Conservation (phyloP, 768 basidiomycete genomes). For the Suillus lakei region DNA sequence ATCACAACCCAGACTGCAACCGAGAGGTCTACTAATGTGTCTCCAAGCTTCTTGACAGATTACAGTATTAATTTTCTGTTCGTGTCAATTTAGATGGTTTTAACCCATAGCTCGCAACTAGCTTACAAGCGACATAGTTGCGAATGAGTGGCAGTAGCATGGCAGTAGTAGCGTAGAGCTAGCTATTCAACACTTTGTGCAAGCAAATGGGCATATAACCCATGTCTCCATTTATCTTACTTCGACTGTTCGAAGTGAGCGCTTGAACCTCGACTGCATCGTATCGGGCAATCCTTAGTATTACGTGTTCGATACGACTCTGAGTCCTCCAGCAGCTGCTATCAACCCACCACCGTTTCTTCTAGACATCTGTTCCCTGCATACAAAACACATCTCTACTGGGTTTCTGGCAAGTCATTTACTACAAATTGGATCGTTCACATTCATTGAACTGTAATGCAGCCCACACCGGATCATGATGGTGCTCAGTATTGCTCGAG, state of each 20-base stretch:
- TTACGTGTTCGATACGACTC: neutral
- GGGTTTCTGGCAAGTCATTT: neutral
- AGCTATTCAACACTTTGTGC: neutral
- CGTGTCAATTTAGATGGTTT: neutral
- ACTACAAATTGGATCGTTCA: neutral
- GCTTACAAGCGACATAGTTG: neutral
- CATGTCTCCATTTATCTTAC: neutral
- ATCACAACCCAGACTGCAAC: neutral
- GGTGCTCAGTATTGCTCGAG: neutral
- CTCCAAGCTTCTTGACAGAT: neutral
- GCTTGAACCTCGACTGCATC: neutral
- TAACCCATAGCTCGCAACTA: neutral
- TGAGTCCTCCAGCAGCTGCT: neutral
- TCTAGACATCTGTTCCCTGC: neutral
- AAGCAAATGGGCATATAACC: neutral
- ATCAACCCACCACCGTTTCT: neutral
- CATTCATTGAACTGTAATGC: neutral
- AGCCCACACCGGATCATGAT: neutral
- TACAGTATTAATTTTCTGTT: too few species aligned
- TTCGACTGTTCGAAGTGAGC: neutral
- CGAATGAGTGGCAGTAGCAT: neutral
- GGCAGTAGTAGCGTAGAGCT: neutral
- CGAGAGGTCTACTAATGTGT: neutral
- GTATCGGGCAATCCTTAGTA: neutral
- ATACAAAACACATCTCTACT: neutral